Evolutionary conservation across 2,329 filamentous ascomycete genomes (phyloP), one percentile per base, ranked within the genome.

Genomic region (Stachybotrys elegans): DNA sequence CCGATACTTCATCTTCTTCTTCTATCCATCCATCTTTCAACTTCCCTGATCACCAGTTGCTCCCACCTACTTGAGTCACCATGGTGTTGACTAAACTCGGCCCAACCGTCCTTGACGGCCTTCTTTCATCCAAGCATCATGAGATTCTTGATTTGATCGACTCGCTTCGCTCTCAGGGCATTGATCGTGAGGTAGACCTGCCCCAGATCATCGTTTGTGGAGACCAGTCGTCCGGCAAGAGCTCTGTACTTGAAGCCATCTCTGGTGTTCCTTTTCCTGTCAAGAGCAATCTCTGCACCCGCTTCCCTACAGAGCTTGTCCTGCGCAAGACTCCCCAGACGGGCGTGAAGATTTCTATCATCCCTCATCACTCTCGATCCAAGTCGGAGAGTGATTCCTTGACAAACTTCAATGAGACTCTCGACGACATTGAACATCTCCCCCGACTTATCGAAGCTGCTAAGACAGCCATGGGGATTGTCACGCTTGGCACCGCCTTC

Each of bases 181-280:
- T 69, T n/a, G 58, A 56, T 20, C 57, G 59, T n/a, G 63, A 62
- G 31, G 47, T 69, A 9, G 57, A 56, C 14, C 52, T 74, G 0
- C 73, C 72, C 1, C 67, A 75, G 43, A 54, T 77, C 14, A 69
- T 79, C 3, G 73, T 79, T 7, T 79, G 73, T 43, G 80, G 81
- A 2, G 75, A 83, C 43, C 79, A 83, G 51, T 81, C 75, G 0
- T 73, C 75, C 1, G 81, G 80, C 3, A 85, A 85, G 58, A 82
- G 76, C 40, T 84, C 79, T 0, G 78, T 84, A 0, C 70, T 85
- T 0, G 79, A 84, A 53, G 80, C 78, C 1, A 77, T 86, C 29
- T 81, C 80, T 0, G 73, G 76, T 3, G 69, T 85, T 2, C 66
- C 72, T 0, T 85, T 85, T 47, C 80, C 81, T 0, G 64, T 69